Evolutionary conservation across 352 stramenopile species (phyloP), one percentile per base, ranked within the genome.

Genomic region (Pilasporangium apinafurcum): DNA sequence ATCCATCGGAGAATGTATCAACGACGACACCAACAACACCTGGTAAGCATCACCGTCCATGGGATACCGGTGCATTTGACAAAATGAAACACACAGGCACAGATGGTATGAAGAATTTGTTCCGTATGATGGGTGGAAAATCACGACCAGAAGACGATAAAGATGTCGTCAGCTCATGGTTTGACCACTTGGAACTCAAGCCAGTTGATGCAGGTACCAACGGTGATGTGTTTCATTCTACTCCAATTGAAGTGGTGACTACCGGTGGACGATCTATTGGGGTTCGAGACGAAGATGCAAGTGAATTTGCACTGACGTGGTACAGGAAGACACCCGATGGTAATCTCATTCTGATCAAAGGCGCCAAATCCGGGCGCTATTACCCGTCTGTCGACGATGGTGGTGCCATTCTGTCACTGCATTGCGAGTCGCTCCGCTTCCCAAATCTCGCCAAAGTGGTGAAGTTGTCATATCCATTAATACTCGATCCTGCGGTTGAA

Each of bases 331-430:
- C 52, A 0, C 34, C 52, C 2, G 50, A 67, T 1, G 62, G 70
- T 22, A 75, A 83, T n/a, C 55, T 92, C 24, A 67, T 68, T 36
- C 63, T 68, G 27, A 89, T 92, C 43, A 79, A 86, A 42, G 66
- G 69, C 2, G 72, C 80, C 2, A 61, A 56, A 1, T 43, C 44
- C 5, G 77, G 70, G 12, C 68, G 65, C 0, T 92, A 90, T 37
- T 76, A 75, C 37, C 68, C 80, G 5, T 88, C 77, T 0, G 67
- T 83, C 16, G 80, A 92, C 35, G 80, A 92, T 24, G 74, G 86
- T 1, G 77, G 66, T 28, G 44, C 65, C 2, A 57, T 62, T 3
- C 33, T 92, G 4, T 83, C 72, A 13, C 45, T 83, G 14, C 69
- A 75, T n/a, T 81, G 74, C 20, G 60, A 72, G 17, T 88, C 77